Base-by-base conservation (phyloP, 2,329 filamentous ascomycete genomes). In the Xylaria sp. region DNA sequence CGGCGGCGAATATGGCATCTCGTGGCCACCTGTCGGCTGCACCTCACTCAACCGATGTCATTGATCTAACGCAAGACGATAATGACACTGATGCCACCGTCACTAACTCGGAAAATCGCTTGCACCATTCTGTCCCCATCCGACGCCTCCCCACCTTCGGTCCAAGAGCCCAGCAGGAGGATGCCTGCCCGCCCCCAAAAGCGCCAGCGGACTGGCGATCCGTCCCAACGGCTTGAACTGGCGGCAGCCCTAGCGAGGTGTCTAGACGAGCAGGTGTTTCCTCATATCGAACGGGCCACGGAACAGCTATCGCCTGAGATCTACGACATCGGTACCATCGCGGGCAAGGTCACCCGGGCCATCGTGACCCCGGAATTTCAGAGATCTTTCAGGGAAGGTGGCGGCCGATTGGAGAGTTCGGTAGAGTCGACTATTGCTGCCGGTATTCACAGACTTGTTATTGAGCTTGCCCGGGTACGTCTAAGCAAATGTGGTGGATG, bases 231-330 rank as follows among this genome's bases (percentile, higher is more conserved):
- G 25, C 42, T 61, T 3, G 23, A 55, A 4, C n/a, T 67, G 0
- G 53, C 55, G 9, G 63, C 61, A 0, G 55, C 64, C 4, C 60
- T 73, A 4, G 66, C 56, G 8, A 56, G 37, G 35, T 74, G 71
- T 50, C 51, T 74, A 6, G 63, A 70, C n/a, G 19, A 6, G 1
- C 72, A 74, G 51, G 69, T 74, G 14, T 72, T 73, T 15, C 72
- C 72, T 4, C 67, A 74, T 31, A 59, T 74, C 5, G 72, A 73
- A n/a, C 62, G 57, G 2, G 70, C 65, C 0, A 55, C 68, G 1
- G 43, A 47, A 15, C 42, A 42, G n/a, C 59, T 74, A 0, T 42
- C 68, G 21, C 14, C 54, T 15, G 55, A 52, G 2, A 11, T 66
- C 3, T 73, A 68, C 59, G 65, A 74, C 45, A 47, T 70, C 2